Base-by-base conservation (phyloP, 2,329 filamentous ascomycete genomes). In the Botrytis fragariae region DNA sequence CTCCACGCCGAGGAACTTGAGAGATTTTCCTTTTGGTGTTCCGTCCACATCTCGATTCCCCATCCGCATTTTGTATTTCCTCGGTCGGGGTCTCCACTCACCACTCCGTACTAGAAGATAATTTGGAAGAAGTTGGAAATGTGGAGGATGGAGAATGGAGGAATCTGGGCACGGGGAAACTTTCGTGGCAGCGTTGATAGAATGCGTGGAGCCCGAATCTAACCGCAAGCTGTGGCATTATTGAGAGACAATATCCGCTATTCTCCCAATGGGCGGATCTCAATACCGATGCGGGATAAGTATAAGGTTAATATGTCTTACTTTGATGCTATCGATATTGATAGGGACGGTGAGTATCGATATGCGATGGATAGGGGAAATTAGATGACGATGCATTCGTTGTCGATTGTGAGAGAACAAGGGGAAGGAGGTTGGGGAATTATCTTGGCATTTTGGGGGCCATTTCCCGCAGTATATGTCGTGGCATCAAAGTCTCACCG, bases 71-170 rank as follows among this genome's bases (percentile, higher is more conserved):
- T 68, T 68, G 25, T 3, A 57, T 65, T 54, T 68, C 65, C n/a
- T 57, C 48, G 37, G 45, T 57, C 48, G 48, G 45, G 48, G 35
- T 68, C 65, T 57, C 48, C 65, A 68, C 48, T 57, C n/a, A 29
- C 18, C 29, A 54, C 48, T 57, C 48, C 25, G 48, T 69, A 29
- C 35, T 59, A 42, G 37, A 57, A 51, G n/a, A 29, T 18, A 12
- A 25, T 44, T 25, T 42, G 45, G 35, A 69, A 42, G 48, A 39
- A 57, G 9, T 57, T 42, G 35, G n/a, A 57, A 69, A 16, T 69
- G 65, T 69, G 65, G 65, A 69, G 65, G 35, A 57, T 57, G 65
- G 65, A 69, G 65, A 44, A 32, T 69, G 65, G 65, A 69, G 65
- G 65, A 57, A 22, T 68, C 48, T 69, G 48, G 48, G 20, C n/a